phyloP scores from a whole-genome alignment of 257 asterid genomes.

The Scutellaria galericulata region DNA sequence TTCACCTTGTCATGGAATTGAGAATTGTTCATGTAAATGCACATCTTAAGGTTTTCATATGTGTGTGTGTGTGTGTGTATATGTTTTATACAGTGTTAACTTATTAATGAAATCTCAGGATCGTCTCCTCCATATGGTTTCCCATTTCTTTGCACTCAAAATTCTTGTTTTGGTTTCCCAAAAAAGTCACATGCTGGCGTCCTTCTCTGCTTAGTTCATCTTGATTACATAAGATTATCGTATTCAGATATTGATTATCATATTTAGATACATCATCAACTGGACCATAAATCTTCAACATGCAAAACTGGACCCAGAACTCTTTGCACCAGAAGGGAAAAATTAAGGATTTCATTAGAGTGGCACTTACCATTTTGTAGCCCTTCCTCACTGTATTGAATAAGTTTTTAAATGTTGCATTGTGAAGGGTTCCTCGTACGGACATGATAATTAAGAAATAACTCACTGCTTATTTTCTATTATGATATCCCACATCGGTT shows the following conservation, averaged over 20 bases:
- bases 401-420: not conserved
- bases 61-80: too few species aligned
- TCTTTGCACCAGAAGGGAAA: not conserved
- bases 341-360: not conserved
- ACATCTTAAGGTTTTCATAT: not conserved
- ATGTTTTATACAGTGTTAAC: too few species aligned
- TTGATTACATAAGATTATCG: not conserved
- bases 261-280: not conserved
- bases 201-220: not conserved
- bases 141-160: too few species aligned
- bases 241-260: not conserved
- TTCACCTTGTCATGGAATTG: constrained; percentile 18
- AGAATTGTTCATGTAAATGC: not conserved
- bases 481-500: too few species aligned
- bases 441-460: too few species aligned
- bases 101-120: too few species aligned
- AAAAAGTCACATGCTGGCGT: not conserved
- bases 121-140: too few species aligned
- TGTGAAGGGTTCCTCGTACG: too few species aligned
- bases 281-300: not conserved
- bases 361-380: not conserved
- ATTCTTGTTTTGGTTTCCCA: not conserved
- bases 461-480: too few species aligned
- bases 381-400: not conserved
- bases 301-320: not conserved